Percentiles rank a stretch among this genome's conserved stretches.
Conservation (phyloP, 768 basidiomycete genomes). For the Mycena leptocephala region DNA sequence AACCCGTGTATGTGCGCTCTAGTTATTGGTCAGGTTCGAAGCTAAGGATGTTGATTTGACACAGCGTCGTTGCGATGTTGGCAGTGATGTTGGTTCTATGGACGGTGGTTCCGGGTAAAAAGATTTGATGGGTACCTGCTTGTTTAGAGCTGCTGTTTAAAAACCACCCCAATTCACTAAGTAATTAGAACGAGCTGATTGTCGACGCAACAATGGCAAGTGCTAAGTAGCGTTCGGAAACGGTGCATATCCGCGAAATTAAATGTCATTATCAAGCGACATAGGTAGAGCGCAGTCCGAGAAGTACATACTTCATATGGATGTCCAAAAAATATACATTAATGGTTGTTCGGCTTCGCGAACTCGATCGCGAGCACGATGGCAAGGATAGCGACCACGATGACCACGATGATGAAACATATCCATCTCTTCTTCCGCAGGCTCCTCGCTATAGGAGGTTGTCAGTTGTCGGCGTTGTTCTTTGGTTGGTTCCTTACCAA, state of each 20-base stretch:
- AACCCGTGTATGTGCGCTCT: slow-evolving; percentile 70
- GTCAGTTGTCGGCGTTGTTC: slow-evolving; percentile 60
- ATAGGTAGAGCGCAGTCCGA: too few relatives aligned
- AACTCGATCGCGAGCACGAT: slow-evolving; percentile 70
- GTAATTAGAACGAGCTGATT: neutral
- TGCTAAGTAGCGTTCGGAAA: too few relatives aligned
- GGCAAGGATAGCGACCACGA: slow-evolving; percentile 71
- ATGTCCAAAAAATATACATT: neutral
- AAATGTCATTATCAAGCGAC: neutral
- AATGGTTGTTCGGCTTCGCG: neutral
- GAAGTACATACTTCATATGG: too few relatives aligned
- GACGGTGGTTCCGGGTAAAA: slow-evolving; percentile 51
- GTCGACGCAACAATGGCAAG: too few relatives aligned
- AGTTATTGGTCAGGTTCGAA: slow-evolving; percentile 51
- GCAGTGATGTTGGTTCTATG: slow-evolving; percentile 58
- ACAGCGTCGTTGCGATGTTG: slow-evolving; percentile 60
- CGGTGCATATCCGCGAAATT: too few relatives aligned
- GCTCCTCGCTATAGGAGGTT: slow-evolving; percentile 61
- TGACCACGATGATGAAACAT: slow-evolving; percentile 79
- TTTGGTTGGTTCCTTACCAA: slow-evolving; percentile 37
- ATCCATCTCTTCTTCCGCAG: slow-evolving; percentile 91
- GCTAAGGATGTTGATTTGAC: slow-evolving; percentile 52
- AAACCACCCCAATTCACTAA: neutral
- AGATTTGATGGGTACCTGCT: neutral
- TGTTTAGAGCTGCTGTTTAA: neutral